A percentile compares a stretch with the other conserved stretches of the same genome.
These are phyloP conservation scores for Zea mays DNA, from an alignment of 176 grass and related monocot species.

Conservation along the genomic window DNA sequence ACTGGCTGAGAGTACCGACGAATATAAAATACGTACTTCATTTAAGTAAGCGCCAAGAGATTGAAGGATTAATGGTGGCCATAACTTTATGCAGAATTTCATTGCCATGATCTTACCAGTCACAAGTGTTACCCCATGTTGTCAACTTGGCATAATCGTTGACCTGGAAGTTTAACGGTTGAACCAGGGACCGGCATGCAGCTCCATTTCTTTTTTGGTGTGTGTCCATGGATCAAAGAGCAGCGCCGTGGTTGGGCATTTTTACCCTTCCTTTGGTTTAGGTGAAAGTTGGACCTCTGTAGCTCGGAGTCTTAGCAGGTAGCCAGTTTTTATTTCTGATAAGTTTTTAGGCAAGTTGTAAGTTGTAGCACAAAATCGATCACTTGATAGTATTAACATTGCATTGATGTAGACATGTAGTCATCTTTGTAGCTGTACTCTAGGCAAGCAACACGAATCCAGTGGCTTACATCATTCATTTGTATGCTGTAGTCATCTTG, in stretches of 20 bases:
- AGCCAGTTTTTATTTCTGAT: conserved; percentile 30
- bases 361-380: neutral
- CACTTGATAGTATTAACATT: neutral
- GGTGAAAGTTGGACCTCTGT: conserved; percentile 9
- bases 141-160: too few relatives aligned
- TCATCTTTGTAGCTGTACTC: neutral
- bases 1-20: neutral
- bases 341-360: conserved; percentile 9
- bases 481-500: neutral
- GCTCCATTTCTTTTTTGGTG: neutral
- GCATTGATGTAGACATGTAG: neutral
- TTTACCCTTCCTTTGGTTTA: neutral
- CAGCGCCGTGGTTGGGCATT: neutral
- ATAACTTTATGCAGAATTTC: neutral
- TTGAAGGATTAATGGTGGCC: neutral
- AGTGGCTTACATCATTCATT: neutral
- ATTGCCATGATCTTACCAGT: too few relatives aligned
- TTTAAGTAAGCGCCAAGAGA: neutral
- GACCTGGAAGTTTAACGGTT: conserved; percentile 6
- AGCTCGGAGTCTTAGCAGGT: neutral
- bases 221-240: neutral
- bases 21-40: neutral
- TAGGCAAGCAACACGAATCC: neutral
- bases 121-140: too few relatives aligned
- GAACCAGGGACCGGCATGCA: neutral